Conservation (phyloP, 1,284 basidiomycete genomes). For the Fomes fomentarius region DNA sequence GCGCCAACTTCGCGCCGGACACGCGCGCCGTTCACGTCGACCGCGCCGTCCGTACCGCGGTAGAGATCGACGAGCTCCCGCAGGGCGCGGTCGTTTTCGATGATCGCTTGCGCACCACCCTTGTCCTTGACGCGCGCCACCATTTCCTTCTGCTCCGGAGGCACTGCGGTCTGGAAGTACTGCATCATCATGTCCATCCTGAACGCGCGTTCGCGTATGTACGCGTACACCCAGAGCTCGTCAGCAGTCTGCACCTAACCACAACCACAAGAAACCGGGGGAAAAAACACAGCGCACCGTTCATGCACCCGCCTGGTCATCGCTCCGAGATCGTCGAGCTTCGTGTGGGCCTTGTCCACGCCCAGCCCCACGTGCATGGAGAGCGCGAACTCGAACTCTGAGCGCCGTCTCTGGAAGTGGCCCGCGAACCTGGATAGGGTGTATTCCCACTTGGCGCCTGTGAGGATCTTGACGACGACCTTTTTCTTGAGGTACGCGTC, state of each 20-base stretch:
- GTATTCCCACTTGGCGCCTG: constrained; percentile 40
- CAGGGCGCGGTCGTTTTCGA: constrained; percentile 20
- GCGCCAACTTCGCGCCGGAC: constrained; percentile 1
- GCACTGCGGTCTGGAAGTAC: constrained; percentile 15
- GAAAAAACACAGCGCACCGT: constrained; percentile 31
- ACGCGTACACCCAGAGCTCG: no score
- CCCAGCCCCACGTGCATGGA: constrained; percentile 38
- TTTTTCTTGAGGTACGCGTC: constrained; percentile 36
- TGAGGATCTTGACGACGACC: constrained; percentile 40
- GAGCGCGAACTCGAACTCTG: constrained; percentile 38
- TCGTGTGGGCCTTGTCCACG: constrained; percentile 38
- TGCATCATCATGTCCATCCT: constrained; percentile 15
- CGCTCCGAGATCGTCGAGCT: constrained; percentile 29
- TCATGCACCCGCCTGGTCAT: constrained; percentile 9
- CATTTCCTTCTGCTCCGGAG: constrained; percentile 18
- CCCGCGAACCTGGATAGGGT: constrained; percentile 36
- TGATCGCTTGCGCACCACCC: constrained; percentile 5
- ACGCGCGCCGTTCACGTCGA: background rate
- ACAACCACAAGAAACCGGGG: constrained; percentile 20
- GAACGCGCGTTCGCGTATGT: no score
- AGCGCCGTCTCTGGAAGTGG: constrained; percentile 37
- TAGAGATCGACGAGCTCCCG: constrained; percentile 34
- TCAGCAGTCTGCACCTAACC: no score
- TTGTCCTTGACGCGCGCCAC: constrained; percentile 11
- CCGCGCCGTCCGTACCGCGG: background rate